Base-by-base conservation (phyloP, 768 basidiomycete species). In the Pleurotus salmoneostramineus region DNA sequence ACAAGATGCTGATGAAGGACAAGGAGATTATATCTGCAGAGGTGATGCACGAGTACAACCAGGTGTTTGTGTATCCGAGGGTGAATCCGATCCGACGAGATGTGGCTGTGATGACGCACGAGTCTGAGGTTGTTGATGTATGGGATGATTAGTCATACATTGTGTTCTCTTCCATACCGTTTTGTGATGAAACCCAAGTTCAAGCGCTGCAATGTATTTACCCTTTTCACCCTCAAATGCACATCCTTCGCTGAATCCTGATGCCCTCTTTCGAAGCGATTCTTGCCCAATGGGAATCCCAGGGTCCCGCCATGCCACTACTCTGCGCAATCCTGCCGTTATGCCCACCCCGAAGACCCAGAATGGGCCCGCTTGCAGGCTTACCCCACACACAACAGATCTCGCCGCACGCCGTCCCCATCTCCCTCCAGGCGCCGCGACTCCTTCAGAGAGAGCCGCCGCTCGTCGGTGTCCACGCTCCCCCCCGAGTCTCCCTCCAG, bases 41-140 rank as follows among this genome's bases (percentile, higher is more conserved):
- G 66, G 89, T 93, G 14, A 78, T 94, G 80, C 82, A 84, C 64
- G 92, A 94, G 70, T 94, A 94, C 64, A 89, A 94, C 60, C 76
- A 84, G 68, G 83, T 82, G 72, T 94, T 91, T 67, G 92, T 94
- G 3, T 83, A 88, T 63, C 93, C 92, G n/a, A 83, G 86, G 60
- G 70, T 91, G 60, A 87, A 89, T 64, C 88, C 88, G 5, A 76
- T 93, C 17, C 83, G 88, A 33, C 83, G 77, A 58, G 92, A 94
- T 62, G 90, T 83, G 1, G 85, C 87, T 3, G 88, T 91, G 31
- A 92, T 91, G 91, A 94, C 92, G 2, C 85, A 92, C 68, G 79
- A 94, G 65, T 82, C 88, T 1, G 92, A 94, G 76, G 79, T 91
- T 61, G 81, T 90, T 6, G 77, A 82, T 61, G 63, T 82, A 33